A percentile compares a stretch with the other conserved stretches of the same genome.
phyloP scores from a whole-genome alignment of 306 rosid species.

The Pueraria montana region DNA sequence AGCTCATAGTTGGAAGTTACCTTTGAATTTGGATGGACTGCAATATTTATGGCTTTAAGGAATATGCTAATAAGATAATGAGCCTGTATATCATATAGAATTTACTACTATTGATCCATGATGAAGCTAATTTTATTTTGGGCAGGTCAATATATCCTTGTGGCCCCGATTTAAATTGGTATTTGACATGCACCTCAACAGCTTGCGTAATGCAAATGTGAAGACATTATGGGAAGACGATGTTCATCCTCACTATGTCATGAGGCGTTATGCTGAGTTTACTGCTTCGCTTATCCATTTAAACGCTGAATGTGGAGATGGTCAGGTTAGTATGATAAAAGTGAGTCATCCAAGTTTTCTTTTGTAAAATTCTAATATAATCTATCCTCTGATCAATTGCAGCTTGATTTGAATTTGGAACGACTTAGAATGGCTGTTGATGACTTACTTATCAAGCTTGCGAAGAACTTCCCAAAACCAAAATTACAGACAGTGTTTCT shows the following conservation, averaged over 20 bases:
- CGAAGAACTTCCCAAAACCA: slow-evolving; percentile 78
- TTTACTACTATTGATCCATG: slow-evolving; percentile 26
- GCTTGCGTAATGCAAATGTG: slow-evolving; percentile 88
- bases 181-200: slow-evolving; percentile 95
- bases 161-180: slow-evolving; percentile 99
- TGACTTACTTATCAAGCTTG: slow-evolving; percentile 95
- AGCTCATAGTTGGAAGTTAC: neutral
- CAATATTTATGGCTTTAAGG: slow-evolving; percentile 29
- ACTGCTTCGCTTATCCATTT: slow-evolving; percentile 94
- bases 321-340: slow-evolving; percentile 72
- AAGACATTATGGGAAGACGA: slow-evolving; percentile 97
- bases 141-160: slow-evolving; percentile 87
- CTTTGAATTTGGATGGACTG: slow-evolving; percentile 1
- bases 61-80: neutral
- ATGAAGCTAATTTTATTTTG: slow-evolving; percentile 43
- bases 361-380: slow-evolving; percentile 38
- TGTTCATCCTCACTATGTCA: slow-evolving; percentile 97
- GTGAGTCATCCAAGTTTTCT: neutral
- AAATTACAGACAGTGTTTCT: slow-evolving; percentile 90
- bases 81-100: slow-evolving; percentile 22
- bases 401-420: slow-evolving; percentile 91
- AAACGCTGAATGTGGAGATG: slow-evolving; percentile 91
- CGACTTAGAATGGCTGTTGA: slow-evolving; percentile 97
- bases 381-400: slow-evolving; percentile 48
- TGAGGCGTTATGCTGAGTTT: slow-evolving; percentile 98